Percentiles rank a stretch among this genome's conserved stretches.
Conservation (phyloP, 371 early-diverging fungal genomes). For the Mucor plumbeus region DNA sequence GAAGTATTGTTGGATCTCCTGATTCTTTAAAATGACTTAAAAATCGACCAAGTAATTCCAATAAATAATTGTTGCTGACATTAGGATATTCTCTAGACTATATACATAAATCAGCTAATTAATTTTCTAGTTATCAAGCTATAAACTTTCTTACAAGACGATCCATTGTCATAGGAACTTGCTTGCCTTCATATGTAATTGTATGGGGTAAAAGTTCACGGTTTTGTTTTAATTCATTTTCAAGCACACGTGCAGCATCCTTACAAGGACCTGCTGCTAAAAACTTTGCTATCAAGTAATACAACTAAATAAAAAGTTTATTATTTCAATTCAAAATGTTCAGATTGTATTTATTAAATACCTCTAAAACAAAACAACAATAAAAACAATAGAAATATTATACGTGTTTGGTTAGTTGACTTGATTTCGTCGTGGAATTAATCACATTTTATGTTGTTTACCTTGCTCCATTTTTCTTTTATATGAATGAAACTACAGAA, state of each 20-base stretch:
- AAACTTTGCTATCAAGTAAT: constrained; percentile 65
- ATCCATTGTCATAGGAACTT: constrained; percentile 55
- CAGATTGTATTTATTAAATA: too few species aligned
- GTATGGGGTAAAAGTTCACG: constrained; percentile 63
- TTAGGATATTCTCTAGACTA: constrained; percentile 40
- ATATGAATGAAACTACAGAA: too few species aligned
- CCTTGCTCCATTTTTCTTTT: too few species aligned
- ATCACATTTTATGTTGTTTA: too few species aligned
- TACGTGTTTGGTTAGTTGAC: too few species aligned
- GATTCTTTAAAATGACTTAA: constrained; percentile 41
- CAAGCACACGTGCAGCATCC: constrained; percentile 52
- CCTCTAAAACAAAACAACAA: too few species aligned
- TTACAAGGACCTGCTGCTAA: constrained; percentile 63
- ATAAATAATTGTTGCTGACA: constrained; percentile 33
- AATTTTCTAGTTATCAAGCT: too few species aligned
- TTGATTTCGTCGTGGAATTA: too few species aligned
- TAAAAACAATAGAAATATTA: too few species aligned
- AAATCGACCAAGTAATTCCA: constrained; percentile 34
- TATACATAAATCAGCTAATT: constrained; percentile 3
- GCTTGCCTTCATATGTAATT: constrained; percentile 67
- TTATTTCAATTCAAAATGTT: too few species aligned
- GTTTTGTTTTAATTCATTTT: constrained; percentile 54
- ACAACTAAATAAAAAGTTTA: constrained; percentile 44
- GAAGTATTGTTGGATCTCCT: constrained; percentile 35
- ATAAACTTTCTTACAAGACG: constrained; percentile 57